phyloP scores from a whole-genome alignment of 768 basidiomycete species.

The Pleurotus salmoneostramineus region DNA sequence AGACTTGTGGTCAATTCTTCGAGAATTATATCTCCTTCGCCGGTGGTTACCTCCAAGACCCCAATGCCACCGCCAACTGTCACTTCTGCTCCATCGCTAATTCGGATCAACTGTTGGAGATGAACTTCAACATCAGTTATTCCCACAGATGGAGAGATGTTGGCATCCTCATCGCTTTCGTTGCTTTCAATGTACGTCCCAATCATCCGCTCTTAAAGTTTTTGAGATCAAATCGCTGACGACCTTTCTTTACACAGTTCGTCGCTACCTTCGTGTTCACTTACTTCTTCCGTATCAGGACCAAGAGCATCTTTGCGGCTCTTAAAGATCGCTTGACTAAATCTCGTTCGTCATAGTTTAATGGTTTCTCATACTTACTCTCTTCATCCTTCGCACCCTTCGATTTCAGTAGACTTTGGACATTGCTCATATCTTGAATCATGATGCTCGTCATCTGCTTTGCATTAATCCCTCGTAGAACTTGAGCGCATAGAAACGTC shows the following conservation, averaged over 20 bases:
- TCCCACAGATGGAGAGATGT: constrained; percentile 46
- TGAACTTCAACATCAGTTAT: constrained; percentile 60
- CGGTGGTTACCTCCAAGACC: constrained; percentile 59
- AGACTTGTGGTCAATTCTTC: constrained; percentile 53
- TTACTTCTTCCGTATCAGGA: constrained; percentile 50
- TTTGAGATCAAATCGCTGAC: neutral
- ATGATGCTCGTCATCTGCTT: no score
- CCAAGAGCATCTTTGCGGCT: constrained; percentile 20
- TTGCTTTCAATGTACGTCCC: constrained; percentile 37
- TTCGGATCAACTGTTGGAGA: constrained; percentile 51
- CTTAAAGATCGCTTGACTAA: constrained; percentile 13
- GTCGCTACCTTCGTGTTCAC: constrained; percentile 45
- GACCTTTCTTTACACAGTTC: constrained; percentile 26
- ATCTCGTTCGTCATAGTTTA: neutral
- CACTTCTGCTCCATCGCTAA: constrained; percentile 49
- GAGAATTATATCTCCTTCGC: constrained; percentile 40
- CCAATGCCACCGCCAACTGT: constrained; percentile 45
- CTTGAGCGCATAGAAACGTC: no score
- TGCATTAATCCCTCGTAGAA: no score
- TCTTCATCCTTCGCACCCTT: neutral
- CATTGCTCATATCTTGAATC: no score
- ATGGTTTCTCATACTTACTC: neutral
- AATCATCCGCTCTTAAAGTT: neutral
- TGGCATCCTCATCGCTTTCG: constrained; percentile 46
- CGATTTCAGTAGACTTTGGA: no score